These are phyloP conservation scores for Kokia cookei DNA, from an alignment of 441 rosid species.

Conservation along the genomic window DNA sequence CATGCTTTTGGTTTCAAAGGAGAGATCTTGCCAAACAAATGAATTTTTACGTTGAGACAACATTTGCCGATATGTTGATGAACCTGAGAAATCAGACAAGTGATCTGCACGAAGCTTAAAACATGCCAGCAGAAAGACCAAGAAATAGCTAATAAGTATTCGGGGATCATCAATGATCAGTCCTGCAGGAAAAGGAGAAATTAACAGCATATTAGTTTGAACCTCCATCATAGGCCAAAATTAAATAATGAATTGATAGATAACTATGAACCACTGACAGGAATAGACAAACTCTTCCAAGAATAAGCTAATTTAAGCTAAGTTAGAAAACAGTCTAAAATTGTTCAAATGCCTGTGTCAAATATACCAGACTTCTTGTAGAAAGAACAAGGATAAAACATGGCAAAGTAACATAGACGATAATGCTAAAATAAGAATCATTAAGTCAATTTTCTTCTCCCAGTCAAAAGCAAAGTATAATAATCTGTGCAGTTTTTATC, in stretches of 20 bases:
- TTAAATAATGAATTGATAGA: not conserved
- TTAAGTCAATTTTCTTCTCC: constrained; percentile 7
- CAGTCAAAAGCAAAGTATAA: not conserved
- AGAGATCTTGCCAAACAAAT: constrained; percentile 91
- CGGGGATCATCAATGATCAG: constrained; percentile 84
- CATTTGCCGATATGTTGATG: constrained; percentile 79
- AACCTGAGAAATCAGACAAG: constrained; percentile 65
- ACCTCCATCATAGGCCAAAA: not conserved
- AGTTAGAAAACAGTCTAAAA: constrained; percentile 1
- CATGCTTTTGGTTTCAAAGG: constrained; percentile 97
- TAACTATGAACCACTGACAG: not conserved
- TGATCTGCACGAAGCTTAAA: constrained; percentile 92
- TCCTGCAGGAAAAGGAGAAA: constrained; percentile 41
- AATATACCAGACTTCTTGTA: constrained; percentile 5
- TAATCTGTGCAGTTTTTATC: not conserved
- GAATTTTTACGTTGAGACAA: constrained; percentile 77
- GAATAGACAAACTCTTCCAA: not conserved
- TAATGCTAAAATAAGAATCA: constrained; percentile 2
- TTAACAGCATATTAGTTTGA: constrained; percentile 6
- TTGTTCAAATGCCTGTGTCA: not conserved
- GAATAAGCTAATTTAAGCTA: not conserved
- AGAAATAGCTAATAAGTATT: constrained; percentile 79
- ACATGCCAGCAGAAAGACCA: constrained; percentile 80
- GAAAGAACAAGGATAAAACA: not conserved
- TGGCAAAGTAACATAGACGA: not conserved